Evolutionary conservation across 2,329 filamentous ascomycete genomes (phyloP).

Genomic region (Paracorniculantispora psalliotae): DNA sequence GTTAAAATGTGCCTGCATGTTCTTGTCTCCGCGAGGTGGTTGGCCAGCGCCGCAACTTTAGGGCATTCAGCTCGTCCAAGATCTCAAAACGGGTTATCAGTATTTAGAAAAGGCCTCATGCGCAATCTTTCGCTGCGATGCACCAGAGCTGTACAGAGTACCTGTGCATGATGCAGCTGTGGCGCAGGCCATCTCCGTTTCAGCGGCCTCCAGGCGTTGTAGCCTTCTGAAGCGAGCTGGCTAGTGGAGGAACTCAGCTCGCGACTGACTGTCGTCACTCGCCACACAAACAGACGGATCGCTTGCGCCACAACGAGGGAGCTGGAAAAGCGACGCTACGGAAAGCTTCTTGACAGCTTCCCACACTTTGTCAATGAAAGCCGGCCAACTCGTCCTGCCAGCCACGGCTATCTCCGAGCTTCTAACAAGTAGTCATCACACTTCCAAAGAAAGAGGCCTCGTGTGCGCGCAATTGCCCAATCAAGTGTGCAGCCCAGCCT

Average conservation of each 20-base stretch:
- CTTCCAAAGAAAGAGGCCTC: too few species aligned
- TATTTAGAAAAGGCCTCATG: too few species aligned
- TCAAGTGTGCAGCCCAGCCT: too few species aligned
- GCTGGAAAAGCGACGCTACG: neutral
- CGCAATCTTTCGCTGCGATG: too few species aligned
- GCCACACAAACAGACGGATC: neutral
- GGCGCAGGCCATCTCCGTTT: neutral
- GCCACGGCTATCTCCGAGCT: neutral
- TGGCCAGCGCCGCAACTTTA: neutral
- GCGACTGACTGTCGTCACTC: neutral
- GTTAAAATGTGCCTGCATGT: neutral
- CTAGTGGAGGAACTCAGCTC: neutral
- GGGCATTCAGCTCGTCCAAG: neutral
- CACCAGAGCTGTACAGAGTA: too few species aligned
- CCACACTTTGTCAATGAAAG: neutral
- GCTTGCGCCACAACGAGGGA: neutral
- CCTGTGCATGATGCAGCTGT: neutral
- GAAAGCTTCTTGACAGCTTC: constrained; percentile 2
- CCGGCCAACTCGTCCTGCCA: too few species aligned
- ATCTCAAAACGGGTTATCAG: too few species aligned
- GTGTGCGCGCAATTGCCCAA: too few species aligned
- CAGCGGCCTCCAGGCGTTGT: constrained; percentile 1
- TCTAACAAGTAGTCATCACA: too few species aligned
- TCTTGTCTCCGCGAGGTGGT: neutral
- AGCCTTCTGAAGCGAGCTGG: neutral